phyloP scores from a whole-genome alignment of 331 rosid species.

The Pyrus hybrid region DNA sequence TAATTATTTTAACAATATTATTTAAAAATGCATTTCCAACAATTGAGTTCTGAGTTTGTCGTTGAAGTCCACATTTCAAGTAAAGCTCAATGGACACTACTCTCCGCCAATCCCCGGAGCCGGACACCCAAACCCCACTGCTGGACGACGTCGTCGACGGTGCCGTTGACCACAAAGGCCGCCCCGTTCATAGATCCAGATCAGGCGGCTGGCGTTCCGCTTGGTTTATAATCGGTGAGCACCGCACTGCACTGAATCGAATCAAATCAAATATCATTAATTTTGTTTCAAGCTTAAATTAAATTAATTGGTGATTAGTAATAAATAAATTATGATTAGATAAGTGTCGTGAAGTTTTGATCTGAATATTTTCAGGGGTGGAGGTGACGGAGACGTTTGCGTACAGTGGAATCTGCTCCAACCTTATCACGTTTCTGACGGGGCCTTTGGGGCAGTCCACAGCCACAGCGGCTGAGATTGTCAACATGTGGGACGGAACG shows the following conservation, averaged over 20 bases:
- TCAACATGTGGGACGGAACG: slow-evolving; percentile 38
- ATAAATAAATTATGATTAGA: no score
- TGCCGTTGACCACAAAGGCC: slow-evolving; percentile 22
- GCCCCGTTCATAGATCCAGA: slow-evolving; percentile 5
- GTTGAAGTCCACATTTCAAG: neutral
- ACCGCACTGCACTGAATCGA: neutral
- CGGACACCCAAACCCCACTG: slow-evolving; percentile 3
- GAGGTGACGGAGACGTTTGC: slow-evolving; percentile 46
- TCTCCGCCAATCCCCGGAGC: neutral
- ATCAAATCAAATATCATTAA: neutral
- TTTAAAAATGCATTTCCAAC: no score
- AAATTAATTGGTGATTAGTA: neutral
- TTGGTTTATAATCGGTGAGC: slow-evolving; percentile 16
- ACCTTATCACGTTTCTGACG: slow-evolving; percentile 39
- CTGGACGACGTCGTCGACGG: slow-evolving; percentile 13
- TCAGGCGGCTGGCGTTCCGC: slow-evolving; percentile 37
- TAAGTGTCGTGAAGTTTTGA: neutral
- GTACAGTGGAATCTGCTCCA: slow-evolving; percentile 28
- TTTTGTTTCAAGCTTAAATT: neutral
- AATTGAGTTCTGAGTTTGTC: no score
- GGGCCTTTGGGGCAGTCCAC: slow-evolving; percentile 34
- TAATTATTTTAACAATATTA: no score
- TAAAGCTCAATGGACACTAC: neutral
- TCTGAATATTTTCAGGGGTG: slow-evolving; percentile 15
- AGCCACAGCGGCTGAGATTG: slow-evolving; percentile 36